These are phyloP conservation scores for Ramularia collo-cygni DNA, from an alignment of 2,329 filamentous ascomycete species.

Conservation along the genomic window DNA sequence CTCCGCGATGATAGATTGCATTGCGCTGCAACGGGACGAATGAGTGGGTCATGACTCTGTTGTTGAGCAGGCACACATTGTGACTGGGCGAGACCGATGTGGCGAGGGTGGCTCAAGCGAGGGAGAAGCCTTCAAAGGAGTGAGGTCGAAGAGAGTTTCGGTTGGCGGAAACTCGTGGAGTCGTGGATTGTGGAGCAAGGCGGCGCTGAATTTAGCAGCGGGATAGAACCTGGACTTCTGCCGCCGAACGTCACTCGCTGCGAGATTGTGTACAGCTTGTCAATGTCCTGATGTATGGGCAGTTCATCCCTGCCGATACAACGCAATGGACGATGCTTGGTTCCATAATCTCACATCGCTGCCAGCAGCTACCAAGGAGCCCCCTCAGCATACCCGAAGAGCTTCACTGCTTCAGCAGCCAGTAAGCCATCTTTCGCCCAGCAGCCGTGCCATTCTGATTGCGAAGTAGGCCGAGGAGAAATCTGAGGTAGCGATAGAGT, in stretches of 20 bases:
- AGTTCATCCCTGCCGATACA: no score
- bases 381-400: constrained; percentile 55
- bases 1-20: no score
- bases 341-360: constrained; percentile 59
- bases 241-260: no score
- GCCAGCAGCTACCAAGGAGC: constrained; percentile 49
- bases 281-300: background rate
- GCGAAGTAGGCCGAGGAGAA: constrained; percentile 49
- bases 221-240: no score
- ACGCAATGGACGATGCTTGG: constrained; percentile 64
- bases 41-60: no score
- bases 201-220: no score
- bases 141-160: background rate
- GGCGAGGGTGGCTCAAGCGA: background rate
- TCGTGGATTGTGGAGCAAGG: background rate
- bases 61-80: background rate
- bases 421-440: constrained; percentile 36
- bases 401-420: constrained; percentile 58
- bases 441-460: constrained; percentile 35
- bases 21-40: no score
- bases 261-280: no score
- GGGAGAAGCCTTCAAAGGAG: background rate
- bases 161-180: background rate
- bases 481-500: constrained; percentile 47
- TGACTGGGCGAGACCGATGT: background rate